These are phyloP conservation scores for Cryphonectria naterciae DNA, from an alignment of 2,329 filamentous ascomycete species.

Conservation along the genomic window DNA sequence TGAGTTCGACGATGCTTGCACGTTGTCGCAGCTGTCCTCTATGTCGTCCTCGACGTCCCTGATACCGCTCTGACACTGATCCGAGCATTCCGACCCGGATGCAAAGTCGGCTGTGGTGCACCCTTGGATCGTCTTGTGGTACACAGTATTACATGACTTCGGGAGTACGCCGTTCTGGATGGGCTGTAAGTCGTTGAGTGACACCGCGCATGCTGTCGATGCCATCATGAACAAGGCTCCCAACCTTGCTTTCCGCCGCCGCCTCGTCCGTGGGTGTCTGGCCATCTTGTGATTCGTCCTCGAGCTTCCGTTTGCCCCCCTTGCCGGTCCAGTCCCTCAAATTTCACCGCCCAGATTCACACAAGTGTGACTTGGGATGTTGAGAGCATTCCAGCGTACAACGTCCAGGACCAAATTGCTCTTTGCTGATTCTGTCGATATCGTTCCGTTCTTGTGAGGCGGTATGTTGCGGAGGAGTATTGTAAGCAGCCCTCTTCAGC, in stretches of 20 bases:
- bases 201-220: conserved; percentile 37
- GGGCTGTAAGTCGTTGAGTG: conserved; percentile 47
- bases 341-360: neutral
- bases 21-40: conserved; percentile 72
- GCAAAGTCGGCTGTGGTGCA: conserved; percentile 45
- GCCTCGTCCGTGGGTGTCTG: conserved; percentile 16
- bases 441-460: neutral
- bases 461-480: neutral
- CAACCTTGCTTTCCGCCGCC: conserved; percentile 22
- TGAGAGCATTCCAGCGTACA: neutral
- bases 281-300: conserved; percentile 19
- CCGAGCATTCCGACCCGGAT: conserved; percentile 42
- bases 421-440: neutral
- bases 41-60: conserved; percentile 77
- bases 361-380: neutral
- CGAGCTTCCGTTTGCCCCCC: neutral
- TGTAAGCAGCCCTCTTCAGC: neutral
- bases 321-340: neutral
- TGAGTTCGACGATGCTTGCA: conserved; percentile 53
- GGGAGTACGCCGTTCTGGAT: conserved; percentile 44
- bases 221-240: conserved; percentile 31
- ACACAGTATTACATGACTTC: conserved; percentile 45
- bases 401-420: no score
- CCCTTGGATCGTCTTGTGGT: conserved; percentile 45
- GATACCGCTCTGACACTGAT: conserved; percentile 56